Conservation (phyloP, 2,329 filamentous ascomycete species). For the Chrysosporium queenslandicum region DNA sequence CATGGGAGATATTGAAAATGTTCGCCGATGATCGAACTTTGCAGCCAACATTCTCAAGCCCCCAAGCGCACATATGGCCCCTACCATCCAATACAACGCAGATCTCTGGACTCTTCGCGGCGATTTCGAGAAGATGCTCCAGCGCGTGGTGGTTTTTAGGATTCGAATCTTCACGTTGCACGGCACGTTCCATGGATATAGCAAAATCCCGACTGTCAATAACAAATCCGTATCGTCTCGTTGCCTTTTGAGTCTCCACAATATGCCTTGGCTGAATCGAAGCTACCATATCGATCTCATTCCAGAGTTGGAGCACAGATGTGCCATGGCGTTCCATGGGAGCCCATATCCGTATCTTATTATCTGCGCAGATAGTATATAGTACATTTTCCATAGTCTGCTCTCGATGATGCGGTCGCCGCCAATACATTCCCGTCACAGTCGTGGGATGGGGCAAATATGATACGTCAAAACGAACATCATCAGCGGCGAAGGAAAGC, state of each 20-base stretch:
- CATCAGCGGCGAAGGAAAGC: conserved; percentile 69
- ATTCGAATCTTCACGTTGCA: conserved; percentile 49
- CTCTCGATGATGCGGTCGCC: conserved; percentile 63
- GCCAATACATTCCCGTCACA: conserved; percentile 81
- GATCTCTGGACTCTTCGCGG: conserved; percentile 75
- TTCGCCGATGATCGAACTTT: conserved; percentile 55
- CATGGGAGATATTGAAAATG: conserved; percentile 78
- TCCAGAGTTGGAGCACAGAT: conserved; percentile 69
- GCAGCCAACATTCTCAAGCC: conserved; percentile 72
- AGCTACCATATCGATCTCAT: conserved; percentile 62
- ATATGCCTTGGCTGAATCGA: conserved; percentile 53
- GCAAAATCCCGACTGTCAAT: conserved; percentile 73
- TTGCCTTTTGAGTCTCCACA: conserved; percentile 30
- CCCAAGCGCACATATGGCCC: conserved; percentile 86
- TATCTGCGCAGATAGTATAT: conserved; percentile 79
- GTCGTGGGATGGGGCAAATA: conserved; percentile 77
- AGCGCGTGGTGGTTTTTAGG: conserved; percentile 61
- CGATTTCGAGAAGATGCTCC: conserved; percentile 75
- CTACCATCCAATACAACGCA: conserved; percentile 75
- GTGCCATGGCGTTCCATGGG: conserved; percentile 57
- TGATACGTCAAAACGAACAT: conserved; percentile 78
- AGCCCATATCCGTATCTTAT: conserved; percentile 72
- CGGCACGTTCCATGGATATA: conserved; percentile 57
- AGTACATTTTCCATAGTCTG: conserved; percentile 77
- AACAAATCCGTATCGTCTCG: conserved; percentile 62